Base-by-base conservation (phyloP, 2,329 filamentous ascomycete genomes). In the Sphaerostilbella broomeana region DNA sequence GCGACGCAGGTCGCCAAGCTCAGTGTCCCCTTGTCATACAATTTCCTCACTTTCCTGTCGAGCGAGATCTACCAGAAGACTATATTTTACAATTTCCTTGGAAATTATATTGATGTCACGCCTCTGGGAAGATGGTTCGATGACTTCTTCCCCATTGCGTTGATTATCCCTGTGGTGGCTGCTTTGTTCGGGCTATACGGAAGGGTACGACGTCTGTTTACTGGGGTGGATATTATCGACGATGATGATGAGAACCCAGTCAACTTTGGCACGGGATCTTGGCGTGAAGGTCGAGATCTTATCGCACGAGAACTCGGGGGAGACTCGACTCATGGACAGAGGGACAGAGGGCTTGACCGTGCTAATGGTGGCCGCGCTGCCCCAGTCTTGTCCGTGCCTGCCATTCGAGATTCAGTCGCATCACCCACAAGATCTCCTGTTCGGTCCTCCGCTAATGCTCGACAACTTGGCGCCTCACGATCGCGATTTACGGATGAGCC, bases 11-110 rank as follows among this genome's bases (percentile, higher is more conserved):
- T 95, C 9, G 90, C 92, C 36, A 86, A 89, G 54, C 77, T 98
- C 29, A 95, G 86, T 1, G 86, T 98, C 0, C 92, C 92, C 1
- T 72, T 98, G 7, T 81, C 86, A 4, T 98, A 95, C 75, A 98
- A 98, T 64, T 98, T 97, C 57, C 74, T 95, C 59, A 95, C 90
- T 1, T 90, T 97, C 58, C 64, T 95, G 16, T 84, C 85, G 1
- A 71, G 69, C 6, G 69, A 70, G 10, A 77, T 94, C 28, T 90
- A 88, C 56, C 65, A 72, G 42, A 75, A 81, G 51, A 95, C 89
- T 0, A 79, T 81, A 1, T 98, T 97, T 62, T 95, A 90, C 64
- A 62, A 75, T 28, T 95, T 98, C 53, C 73, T 98, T 0, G 92
- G 92, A 6, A 67, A 77, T 29, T 73, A 87, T 9, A 87, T 98